Evolutionary conservation across 1,139 yeast species (phyloP).

Genomic region (Kodamaea derodonti): DNA sequence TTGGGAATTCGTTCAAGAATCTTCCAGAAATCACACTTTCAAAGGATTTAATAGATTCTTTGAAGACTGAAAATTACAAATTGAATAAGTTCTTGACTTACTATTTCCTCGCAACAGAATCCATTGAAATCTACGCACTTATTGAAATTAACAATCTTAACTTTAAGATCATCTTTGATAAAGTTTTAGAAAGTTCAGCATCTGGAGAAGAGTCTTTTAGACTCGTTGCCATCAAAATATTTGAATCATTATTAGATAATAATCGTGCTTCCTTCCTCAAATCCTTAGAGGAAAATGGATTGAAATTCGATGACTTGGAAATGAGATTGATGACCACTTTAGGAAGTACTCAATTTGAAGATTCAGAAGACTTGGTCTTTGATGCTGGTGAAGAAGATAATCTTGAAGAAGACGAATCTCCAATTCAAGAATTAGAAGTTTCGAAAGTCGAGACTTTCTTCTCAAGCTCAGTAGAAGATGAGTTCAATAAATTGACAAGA

Average conservation of each 20-base stretch:
- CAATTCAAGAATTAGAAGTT: background rate
- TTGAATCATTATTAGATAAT: slow-evolving; percentile 40
- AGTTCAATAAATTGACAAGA: slow-evolving; percentile 40
- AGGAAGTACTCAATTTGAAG: slow-evolving; percentile 14
- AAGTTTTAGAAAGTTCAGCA: slow-evolving; percentile 17
- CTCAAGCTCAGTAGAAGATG: slow-evolving; percentile 29
- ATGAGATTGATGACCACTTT: slow-evolving; percentile 64
- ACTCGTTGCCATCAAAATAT: slow-evolving; percentile 33
- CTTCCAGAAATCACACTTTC: slow-evolving; percentile 13
- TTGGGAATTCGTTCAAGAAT: slow-evolving; percentile 15
- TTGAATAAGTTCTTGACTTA: slow-evolving; percentile 28
- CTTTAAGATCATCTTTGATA: slow-evolving; percentile 21
- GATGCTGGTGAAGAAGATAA: slow-evolving; percentile 20
- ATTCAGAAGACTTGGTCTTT: slow-evolving; percentile 15
- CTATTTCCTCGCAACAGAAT: slow-evolving; percentile 23
- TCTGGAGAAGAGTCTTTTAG: slow-evolving; percentile 18
- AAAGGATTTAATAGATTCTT: slow-evolving; percentile 15
- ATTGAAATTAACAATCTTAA: slow-evolving; percentile 20
- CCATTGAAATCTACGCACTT: slow-evolving; percentile 20
- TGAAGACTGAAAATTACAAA: slow-evolving; percentile 26
- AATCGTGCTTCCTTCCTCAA: slow-evolving; percentile 12
- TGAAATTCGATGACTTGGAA: slow-evolving; percentile 57
- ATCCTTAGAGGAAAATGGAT: slow-evolving; percentile 33
- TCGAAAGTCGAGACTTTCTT: slow-evolving; percentile 25
- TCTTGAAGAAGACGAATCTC: slow-evolving; percentile 11